Base-by-base conservation (phyloP, 1,284 basidiomycete species). In the Rhodotorula sp. region DNA sequence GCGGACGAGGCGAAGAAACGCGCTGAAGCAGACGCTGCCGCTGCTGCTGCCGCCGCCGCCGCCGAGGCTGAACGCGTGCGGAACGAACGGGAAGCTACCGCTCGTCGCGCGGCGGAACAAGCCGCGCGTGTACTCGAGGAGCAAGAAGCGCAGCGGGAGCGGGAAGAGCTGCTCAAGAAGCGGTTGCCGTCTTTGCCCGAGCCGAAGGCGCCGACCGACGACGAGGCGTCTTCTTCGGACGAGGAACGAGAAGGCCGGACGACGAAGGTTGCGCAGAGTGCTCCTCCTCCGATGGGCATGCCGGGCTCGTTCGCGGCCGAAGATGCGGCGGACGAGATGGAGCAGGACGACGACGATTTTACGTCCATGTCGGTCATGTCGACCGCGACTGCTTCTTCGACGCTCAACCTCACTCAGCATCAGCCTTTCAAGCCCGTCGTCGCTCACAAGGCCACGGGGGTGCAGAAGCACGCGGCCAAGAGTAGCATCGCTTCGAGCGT, bases 401-500 rank as follows among this genome's bases (percentile, higher is more conserved):
- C 61, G 62, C 62, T 58, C 60, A 65, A 57, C 56, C 46, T 62
- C 12, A 39, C 43, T 29, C 64, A 66, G 26, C 70, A 72, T 20
- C 34, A 54, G n/a, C 67, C 67, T 2, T 72, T 72, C 58, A 72
- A 68, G 60, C 66, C 58, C 57, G 57, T 58, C 34, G 64, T 34
- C 39, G 26, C 46, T 14, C 31, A 29, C 47, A 68, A 70, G 26
- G 34, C 60, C 12, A 26, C 52, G 5, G 59, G 39, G 21, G 47
- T 66, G 6, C 16, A 46, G 23, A 70, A 70, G 39, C 62, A 65
- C 31, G 51, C 18, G 5, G 70, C 71, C 8, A 52, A 68, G n/a
- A 54, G 67, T 26, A 69, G 66, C 47, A 62, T 75, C 67, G 71
- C 74, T 20, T 75, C 74, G n/a, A 68, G 71, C 7, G 54, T 61